Evolutionary conservation across 78 protist genomes (phyloP).

Genomic region (Anaeramoeba ignava): DNA sequence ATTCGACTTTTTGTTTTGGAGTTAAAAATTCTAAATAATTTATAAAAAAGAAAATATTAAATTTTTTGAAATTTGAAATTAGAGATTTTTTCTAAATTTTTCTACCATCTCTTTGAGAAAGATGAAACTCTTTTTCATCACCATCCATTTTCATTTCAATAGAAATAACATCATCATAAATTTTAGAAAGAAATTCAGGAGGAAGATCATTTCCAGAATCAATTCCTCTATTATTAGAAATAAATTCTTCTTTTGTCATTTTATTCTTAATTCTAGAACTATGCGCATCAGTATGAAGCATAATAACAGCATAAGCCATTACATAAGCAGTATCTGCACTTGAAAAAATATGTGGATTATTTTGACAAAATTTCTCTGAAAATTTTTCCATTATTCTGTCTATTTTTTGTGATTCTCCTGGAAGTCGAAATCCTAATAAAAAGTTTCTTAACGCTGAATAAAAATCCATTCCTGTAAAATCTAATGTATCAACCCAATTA

Average conservation of each 20-base stretch:
- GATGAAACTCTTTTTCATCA: neutral
- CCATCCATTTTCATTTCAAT: neutral
- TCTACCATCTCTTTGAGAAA: neutral
- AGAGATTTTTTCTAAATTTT: no score
- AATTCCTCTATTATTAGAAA: constrained; percentile 15
- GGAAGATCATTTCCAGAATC: constrained; percentile 2
- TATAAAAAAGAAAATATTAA: no score
- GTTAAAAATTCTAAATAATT: constrained; percentile 4
- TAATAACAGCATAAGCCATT: constrained; percentile 24
- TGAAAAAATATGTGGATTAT: constrained; percentile 35
- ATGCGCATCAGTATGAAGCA: constrained; percentile 35
- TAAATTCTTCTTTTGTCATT: constrained; percentile 15
- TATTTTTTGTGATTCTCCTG: constrained; percentile 54
- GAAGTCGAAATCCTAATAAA: constrained; percentile 25
- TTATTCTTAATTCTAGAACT: neutral
- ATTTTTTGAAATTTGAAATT: no score
- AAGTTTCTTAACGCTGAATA: neutral
- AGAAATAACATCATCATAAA: neutral
- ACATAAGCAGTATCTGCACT: constrained; percentile 21
- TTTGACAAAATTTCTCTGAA: neutral
- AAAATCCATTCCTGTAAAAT: neutral
- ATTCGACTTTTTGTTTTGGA: neutral
- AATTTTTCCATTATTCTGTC: constrained; percentile 44
- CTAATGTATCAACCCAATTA: neutral
- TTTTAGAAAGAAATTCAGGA: neutral